Evolutionary conservation across 768 basidiomycete species (phyloP).

Genomic region (Termitomyces sp.): DNA sequence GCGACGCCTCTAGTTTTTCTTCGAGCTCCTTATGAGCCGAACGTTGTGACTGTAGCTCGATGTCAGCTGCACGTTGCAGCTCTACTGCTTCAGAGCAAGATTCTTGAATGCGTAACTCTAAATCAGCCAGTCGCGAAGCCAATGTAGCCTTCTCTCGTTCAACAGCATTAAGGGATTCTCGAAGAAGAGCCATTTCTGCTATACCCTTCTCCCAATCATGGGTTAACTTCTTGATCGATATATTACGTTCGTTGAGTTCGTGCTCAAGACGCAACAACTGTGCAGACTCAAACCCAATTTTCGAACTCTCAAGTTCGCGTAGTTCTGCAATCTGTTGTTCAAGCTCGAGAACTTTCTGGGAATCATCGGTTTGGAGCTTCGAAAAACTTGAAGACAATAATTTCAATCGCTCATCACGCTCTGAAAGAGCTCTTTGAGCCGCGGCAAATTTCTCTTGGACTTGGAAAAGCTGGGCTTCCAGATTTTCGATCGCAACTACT

Average conservation of each 20-base stretch:
- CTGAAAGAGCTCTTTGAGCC: slow-evolving; percentile 15
- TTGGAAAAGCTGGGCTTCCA: slow-evolving; percentile 15
- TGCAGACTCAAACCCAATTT: slow-evolving; percentile 11
- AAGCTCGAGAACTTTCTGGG: slow-evolving; percentile 7
- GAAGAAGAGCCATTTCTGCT: slow-evolving; percentile 11
- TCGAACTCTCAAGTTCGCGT: slow-evolving; percentile 11
- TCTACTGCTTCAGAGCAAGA: not conserved
- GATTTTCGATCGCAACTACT: slow-evolving; percentile 10
- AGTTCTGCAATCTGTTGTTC: slow-evolving; percentile 3
- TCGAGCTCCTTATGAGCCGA: not conserved
- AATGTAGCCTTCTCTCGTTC: slow-evolving; percentile 5
- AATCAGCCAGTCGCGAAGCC: slow-evolving; percentile 6
- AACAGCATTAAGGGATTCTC: slow-evolving; percentile 4
- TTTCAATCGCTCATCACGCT: slow-evolving; percentile 20
- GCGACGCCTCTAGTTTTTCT: not conserved
- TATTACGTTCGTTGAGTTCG: slow-evolving; percentile 13
- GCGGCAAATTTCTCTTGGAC: slow-evolving; percentile 14
- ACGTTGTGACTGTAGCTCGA: slow-evolving; percentile 2
- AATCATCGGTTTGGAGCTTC: slow-evolving; percentile 11
- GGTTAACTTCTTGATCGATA: slow-evolving; percentile 5
- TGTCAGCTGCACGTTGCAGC: not conserved
- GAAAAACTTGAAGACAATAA: slow-evolving; percentile 16
- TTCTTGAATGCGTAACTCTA: slow-evolving; percentile 1
- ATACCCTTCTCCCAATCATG: slow-evolving; percentile 9
- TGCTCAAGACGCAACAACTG: slow-evolving; percentile 9